A percentile compares a stretch with the other conserved stretches of the same genome.
These are phyloP conservation scores for Cyphellophora attinorum DNA, from an alignment of 2,329 filamentous ascomycete genomes.

Conservation along the genomic window DNA sequence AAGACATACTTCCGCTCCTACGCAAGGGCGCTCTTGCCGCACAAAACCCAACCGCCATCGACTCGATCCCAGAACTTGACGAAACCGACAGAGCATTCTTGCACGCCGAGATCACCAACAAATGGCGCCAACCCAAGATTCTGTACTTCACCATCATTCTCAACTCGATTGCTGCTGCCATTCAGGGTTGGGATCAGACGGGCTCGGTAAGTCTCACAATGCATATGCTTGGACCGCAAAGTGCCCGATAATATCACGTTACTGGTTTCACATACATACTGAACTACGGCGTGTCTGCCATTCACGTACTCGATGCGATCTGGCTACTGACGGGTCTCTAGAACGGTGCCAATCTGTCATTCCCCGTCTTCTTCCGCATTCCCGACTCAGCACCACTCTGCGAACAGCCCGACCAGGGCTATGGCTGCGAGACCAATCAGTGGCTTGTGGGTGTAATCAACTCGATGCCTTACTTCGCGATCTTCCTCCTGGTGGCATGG, in stretches of 20 bases:
- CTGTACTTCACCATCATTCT: conserved; percentile 41
- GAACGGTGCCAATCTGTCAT: conserved; percentile 44
- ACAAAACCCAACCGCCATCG: conserved; percentile 56
- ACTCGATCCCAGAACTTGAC: conserved; percentile 51
- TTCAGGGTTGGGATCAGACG: conserved; percentile 42
- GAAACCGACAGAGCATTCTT: conserved; percentile 36
- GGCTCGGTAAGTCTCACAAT: too few species aligned
- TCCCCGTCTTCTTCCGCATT: conserved; percentile 39
- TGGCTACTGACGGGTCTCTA: too few species aligned
- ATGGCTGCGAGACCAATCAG: conserved; percentile 37
- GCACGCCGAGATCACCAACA: conserved; percentile 33
- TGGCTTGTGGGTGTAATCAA: conserved; percentile 62
- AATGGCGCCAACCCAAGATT: conserved; percentile 38
- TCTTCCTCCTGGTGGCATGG: conserved; percentile 49
- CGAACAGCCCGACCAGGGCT: background rate
- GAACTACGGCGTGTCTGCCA: too few species aligned
- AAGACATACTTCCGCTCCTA: conserved; percentile 49
- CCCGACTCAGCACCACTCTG: conserved; percentile 23
- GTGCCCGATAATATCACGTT: too few species aligned
- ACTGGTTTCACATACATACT: too few species aligned
- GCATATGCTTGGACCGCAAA: too few species aligned
- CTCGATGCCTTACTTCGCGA: conserved; percentile 45
- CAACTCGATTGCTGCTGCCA: conserved; percentile 41
- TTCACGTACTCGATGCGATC: too few species aligned
- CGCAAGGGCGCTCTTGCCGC: conserved; percentile 65